Evolutionary conservation across 371 early-diverging fungal species (phyloP).

Genomic region (Saksenaea oblongispora): DNA sequence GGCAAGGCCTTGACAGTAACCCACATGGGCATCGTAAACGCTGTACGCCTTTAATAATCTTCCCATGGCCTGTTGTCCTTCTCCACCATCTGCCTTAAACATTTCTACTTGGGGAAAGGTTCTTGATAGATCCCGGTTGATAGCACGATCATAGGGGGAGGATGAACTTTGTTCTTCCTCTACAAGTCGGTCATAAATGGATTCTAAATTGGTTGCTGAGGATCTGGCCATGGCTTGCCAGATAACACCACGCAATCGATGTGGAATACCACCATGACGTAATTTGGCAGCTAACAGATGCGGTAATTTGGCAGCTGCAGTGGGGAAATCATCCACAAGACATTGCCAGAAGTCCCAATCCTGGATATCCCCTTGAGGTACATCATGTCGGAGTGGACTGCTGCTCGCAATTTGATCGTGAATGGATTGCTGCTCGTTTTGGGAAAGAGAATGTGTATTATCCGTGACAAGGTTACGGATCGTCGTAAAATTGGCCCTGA

Average conservation of each 20-base stretch:
- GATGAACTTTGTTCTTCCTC: constrained; percentile 57
- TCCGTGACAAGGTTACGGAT: constrained; percentile 51
- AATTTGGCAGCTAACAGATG: constrained; percentile 70
- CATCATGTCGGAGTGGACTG: background rate
- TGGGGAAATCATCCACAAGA: constrained; percentile 82
- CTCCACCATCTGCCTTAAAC: constrained; percentile 81
- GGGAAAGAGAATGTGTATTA: constrained; percentile 30
- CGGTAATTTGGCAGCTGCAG: constrained; percentile 60
- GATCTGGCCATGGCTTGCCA: constrained; percentile 91
- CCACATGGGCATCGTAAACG: constrained; percentile 89
- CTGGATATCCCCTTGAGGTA: constrained; percentile 13
- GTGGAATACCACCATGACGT: constrained; percentile 82
- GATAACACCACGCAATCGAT: constrained; percentile 81
- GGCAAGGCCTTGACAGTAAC: constrained; percentile 95
- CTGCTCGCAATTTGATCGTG: constrained; percentile 11
- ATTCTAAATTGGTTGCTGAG: constrained; percentile 73
- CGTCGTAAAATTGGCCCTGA: constrained; percentile 56
- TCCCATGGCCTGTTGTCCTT: constrained; percentile 85
- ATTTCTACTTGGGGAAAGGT: constrained; percentile 88
- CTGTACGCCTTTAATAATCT: constrained; percentile 89
- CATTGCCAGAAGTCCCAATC: constrained; percentile 96
- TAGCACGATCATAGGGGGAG: constrained; percentile 84
- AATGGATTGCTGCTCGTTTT: constrained; percentile 23
- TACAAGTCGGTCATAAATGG: constrained; percentile 76
- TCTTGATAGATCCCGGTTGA: constrained; percentile 86